Conservation (phyloP, 352 stramenopile genomes). For the Phytophthora syringae region DNA sequence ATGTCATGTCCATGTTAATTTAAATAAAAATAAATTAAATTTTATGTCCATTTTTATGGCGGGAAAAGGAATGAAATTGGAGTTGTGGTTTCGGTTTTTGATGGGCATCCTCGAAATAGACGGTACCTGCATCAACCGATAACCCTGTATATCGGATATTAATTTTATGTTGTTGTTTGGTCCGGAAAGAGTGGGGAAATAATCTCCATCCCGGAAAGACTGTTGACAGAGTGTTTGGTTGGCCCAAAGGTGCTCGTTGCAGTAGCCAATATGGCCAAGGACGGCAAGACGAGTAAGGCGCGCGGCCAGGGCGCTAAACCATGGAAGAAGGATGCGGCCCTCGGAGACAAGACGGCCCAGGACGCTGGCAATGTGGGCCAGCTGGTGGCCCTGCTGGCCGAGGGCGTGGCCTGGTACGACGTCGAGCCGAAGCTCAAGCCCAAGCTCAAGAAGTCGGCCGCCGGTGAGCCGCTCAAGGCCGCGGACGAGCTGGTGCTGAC, state of each 20-base stretch:
- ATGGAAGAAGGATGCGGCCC: neutral
- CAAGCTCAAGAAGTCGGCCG: constrained; percentile 27
- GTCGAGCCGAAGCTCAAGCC: constrained; percentile 36
- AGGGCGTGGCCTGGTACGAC: constrained; percentile 51
- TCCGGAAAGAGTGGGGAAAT: too few species aligned
- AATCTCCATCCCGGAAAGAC: too few species aligned
- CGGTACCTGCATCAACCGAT: too few species aligned
- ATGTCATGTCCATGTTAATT: too few species aligned
- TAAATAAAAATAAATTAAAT: too few species aligned
- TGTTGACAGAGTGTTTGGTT: constrained; percentile 27
- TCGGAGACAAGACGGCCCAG: neutral
- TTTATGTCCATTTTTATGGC: too few species aligned
- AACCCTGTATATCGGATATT: too few species aligned
- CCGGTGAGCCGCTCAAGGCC: constrained; percentile 17
- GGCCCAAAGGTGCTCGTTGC: constrained; percentile 18
- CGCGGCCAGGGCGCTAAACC: constrained; percentile 1
- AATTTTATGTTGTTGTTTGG: too few species aligned
- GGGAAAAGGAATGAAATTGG: too few species aligned
- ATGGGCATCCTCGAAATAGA: neutral
- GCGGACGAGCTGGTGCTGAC: constrained; percentile 51
- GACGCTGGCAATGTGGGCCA: constrained; percentile 29
- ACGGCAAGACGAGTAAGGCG: constrained; percentile 13
- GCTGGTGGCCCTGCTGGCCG: constrained; percentile 38
- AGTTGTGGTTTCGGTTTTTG: neutral
- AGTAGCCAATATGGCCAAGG: constrained; percentile 22